Base-by-base conservation (phyloP, 371 early-diverging fungal species). In the Catenaria anguillulae region DNA sequence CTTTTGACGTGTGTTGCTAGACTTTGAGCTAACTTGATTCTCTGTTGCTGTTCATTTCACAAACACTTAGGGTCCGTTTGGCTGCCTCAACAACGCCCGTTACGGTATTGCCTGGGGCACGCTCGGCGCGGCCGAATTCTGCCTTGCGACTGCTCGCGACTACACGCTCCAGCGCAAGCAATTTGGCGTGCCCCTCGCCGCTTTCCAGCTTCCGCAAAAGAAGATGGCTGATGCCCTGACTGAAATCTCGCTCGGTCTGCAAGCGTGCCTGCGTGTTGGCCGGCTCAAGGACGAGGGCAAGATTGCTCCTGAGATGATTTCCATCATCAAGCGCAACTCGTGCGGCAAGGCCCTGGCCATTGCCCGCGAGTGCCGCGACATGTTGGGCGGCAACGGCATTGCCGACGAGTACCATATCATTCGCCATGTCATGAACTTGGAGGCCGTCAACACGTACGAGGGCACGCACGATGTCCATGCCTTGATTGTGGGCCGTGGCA, bases 51-150 rank as follows among this genome's bases (percentile, higher is more conserved):
- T 6, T 54, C 35, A 33, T 19, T 54, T 74, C n/a, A 79, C n/a
- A n/a, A n/a, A n/a, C n/a, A n/a, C n/a, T n/a, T n/a, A n/a, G n/a
- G 98, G 98, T 19, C 97, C 98, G 15, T 97, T 97, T 66, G 89
- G 92, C 33, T 97, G 96, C 72, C 77, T 97, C 21, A 97, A 97
- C 79, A 96, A 96, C 68, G 98, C 98, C 33, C 86, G 98, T 36
- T 94, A 84, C 64, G 98, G 98, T 61, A 97, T 97, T 66, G 82
- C 97, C 4, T 97, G 97, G 97, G 98, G 98, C 67, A 87, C 90
- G 15, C 75, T 97, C 35, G 98, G 98, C 50, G 93, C 98, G 24
- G 97, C 98, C 42, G 95, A 97, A 73, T 80, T 80, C 65, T 97
- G 98, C 71, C 72, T 97, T 55, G 70, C 73, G 26, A 84, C 86